These are phyloP conservation scores for Salix dunnii DNA, from an alignment of 345 rosid genomes.

Conservation along the genomic window DNA sequence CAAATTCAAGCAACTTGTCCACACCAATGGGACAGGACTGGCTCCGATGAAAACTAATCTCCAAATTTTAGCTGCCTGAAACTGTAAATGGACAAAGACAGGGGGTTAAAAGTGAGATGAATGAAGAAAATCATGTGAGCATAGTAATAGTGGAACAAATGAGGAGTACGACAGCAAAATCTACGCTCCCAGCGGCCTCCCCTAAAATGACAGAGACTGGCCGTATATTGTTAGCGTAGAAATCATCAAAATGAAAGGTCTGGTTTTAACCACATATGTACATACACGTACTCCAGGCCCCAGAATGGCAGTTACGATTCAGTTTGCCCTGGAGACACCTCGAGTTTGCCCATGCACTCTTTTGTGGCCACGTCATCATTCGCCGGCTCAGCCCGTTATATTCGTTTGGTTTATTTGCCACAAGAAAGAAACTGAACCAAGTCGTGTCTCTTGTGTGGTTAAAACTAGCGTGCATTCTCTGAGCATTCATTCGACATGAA, in stretches of 20 bases:
- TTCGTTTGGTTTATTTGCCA: conserved; percentile 15
- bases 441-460: too few relatives aligned
- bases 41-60: too few relatives aligned
- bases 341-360: conserved; percentile 14
- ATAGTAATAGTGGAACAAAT: not conserved
- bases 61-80: too few relatives aligned
- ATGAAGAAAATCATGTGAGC: not conserved
- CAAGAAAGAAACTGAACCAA: not conserved
- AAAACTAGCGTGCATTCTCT: too few relatives aligned
- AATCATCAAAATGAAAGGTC: conserved; percentile 49
- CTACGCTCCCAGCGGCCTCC: too few relatives aligned
- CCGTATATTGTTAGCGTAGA: conserved; percentile 12
- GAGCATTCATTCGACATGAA: too few relatives aligned
- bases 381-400: conserved; percentile 31
- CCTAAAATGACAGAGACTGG: not conserved
- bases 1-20: too few relatives aligned
- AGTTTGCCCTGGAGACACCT: not conserved
- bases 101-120: not conserved
- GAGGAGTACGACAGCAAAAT: conserved; percentile 6
- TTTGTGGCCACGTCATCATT: conserved; percentile 18
- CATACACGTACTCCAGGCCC: not conserved
- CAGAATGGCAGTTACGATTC: conserved; percentile 26
- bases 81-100: too few relatives aligned
- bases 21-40: too few relatives aligned
- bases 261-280: conserved; percentile 8